Evolutionary conservation across 1,284 basidiomycete genomes (phyloP), one percentile per base, ranked within the genome.

Genomic region (Pseudozyma thailandica): DNA sequence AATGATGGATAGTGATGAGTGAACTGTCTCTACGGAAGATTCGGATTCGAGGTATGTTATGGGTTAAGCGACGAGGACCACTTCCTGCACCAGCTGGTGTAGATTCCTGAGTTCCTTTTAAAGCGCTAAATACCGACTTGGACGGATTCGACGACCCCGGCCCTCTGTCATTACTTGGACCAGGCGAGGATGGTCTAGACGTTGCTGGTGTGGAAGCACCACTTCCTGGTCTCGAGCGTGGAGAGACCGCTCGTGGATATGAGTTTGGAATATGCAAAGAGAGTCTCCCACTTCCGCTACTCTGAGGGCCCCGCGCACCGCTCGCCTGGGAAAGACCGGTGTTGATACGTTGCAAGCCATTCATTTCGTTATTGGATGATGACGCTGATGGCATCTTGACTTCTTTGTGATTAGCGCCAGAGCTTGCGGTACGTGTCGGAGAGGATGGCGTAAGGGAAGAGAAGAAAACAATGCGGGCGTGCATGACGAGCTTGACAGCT

Each of bases 261-360:
- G 65, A 47, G 12, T 69, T 69, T 9, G 65, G 59, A 16, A 69
- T 69, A 43, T 69, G 65, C 5, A 69, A 41, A 37, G 65, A 54
- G 8, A 69, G 28, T 2, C 58, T 49, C 4, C 58, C 58, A 39
- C 52, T 48, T 6, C 49, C 50, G 23, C 54, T 47, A 41, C 64
- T 68, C 10, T 38, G 30, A 41, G 52, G 64, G 18, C 16, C 27
- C 20, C 43, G 31, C n/a, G n/a, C n/a, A n/a, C 15, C 48, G 16
- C 45, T 55, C 2, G 33, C 16, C 39, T 56, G 50, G 15, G 58
- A 52, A 2, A 57, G 49, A 7, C 50, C 50, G 1, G 64, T 68
- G 23, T 68, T 68, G 53, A 68, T 57, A 18, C 64, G 57, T 23
- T 49, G 42, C 7, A 59, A n/a, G n/a, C n/a, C n/a, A 16, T n/a